These are phyloP conservation scores for Triticum monococcum DNA, from an alignment of 176 grass and related monocot genomes.

Conservation along the genomic window DNA sequence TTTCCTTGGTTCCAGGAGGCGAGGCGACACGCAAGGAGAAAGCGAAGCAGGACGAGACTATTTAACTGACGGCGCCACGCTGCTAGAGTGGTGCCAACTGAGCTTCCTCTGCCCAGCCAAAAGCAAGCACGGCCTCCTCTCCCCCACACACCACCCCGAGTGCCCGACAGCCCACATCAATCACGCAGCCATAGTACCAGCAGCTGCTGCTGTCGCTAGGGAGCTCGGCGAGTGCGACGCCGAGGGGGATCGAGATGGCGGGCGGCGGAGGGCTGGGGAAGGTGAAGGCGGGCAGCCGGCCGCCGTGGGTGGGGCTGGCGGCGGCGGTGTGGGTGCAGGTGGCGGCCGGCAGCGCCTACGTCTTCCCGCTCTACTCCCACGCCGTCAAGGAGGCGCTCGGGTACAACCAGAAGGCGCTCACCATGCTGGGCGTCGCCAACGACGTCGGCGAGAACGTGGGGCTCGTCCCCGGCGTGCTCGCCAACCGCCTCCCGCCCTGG, in stretches of 20 bases:
- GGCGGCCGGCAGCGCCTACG: constrained; percentile 75
- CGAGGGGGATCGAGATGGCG: constrained; percentile 22
- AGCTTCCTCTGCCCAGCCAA: background rate
- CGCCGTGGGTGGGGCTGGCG: constrained; percentile 89
- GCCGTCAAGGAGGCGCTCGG: constrained; percentile 63
- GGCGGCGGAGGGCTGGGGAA: constrained; percentile 20
- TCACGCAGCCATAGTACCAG: background rate
- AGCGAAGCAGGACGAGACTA: background rate
- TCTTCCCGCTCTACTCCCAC: constrained; percentile 90
- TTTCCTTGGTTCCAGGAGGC: background rate
- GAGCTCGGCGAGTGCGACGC: background rate
- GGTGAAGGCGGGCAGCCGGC: constrained; percentile 80
- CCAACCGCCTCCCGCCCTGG: constrained; percentile 74
- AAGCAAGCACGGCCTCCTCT: background rate
- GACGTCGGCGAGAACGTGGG: constrained; percentile 92
- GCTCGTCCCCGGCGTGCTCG: constrained; percentile 61
- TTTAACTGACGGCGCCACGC: background rate
- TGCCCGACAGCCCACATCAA: background rate
- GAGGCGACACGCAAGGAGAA: background rate
- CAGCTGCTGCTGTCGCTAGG: background rate
- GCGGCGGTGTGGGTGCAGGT: constrained; percentile 92
- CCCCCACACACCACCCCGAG: background rate
- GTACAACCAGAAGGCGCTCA: constrained; percentile 68
- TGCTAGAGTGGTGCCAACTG: background rate
- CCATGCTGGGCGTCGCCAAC: constrained; percentile 91